Base-by-base conservation (phyloP, 345 rosid genomes). In the Linum trigynum region DNA sequence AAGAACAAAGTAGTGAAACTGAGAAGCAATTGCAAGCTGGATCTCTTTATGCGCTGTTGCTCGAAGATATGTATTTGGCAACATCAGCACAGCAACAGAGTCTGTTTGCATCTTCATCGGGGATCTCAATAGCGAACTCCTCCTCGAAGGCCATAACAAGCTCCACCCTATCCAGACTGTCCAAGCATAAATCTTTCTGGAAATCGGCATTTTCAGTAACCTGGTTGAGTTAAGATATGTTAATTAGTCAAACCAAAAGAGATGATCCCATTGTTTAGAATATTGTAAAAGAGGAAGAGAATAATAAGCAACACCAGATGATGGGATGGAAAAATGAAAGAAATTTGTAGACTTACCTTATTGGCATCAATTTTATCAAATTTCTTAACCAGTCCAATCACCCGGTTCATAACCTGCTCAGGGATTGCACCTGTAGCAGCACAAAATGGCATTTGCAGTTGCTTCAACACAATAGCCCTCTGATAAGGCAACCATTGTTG, bases 81-180 rank as follows among this genome's bases (percentile, higher is more conserved):
- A 84, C 79, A 70, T 82, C 88, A 5, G 81, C 83, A 53, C 91
- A 86, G 75, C 83, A 86, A 12, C 76, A 53, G 61, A 86, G 84
- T 70, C 76, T 80, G 67, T 82, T 88, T 4, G 85, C 91, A 38
- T 74, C 76, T 72, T 84, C 86, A 41, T 84, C 88, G 1, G 86
- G 85, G 71, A 86, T 86, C 66, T 82, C 85, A 3, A 84, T 65
- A 63, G 83, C 82, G 76, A 86, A 82, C 61, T 84, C 88, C 70
- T 82, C 73, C 79, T 86, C 91, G 2, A 86, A 69, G 65, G 88
- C 88, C 91, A 86, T 86, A 17, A 82, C 88, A 38, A 86, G 83
- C 71, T 84, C 91, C 59, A 82, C 85, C 77, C 80, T 86, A 72
- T 86, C 88, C 67, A 86, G 71, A 67, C 86, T 83, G 67, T 86